Evolutionary conservation across 352 stramenopile species (phyloP).

Genomic region (Thraustotheca clavata): DNA sequence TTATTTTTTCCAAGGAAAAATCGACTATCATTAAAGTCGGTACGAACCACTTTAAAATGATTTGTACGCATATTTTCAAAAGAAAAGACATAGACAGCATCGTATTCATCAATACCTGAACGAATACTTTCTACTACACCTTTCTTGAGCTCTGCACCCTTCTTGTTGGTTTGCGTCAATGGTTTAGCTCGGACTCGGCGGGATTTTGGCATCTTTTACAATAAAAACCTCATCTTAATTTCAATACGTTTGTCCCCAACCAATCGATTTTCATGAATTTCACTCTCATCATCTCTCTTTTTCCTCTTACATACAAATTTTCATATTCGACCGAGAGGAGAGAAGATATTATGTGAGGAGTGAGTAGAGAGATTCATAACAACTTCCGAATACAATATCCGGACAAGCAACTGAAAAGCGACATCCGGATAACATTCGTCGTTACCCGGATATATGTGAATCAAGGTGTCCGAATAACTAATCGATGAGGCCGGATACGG

Average conservation of each 20-base stretch:
- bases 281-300: background rate
- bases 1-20: constrained; percentile 99
- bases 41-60: constrained; percentile 97
- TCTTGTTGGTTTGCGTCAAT: constrained; percentile 95
- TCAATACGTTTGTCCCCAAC: constrained; percentile 11
- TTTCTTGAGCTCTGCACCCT: constrained; percentile 94
- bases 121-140: constrained; percentile 91
- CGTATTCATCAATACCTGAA: constrained; percentile 89
- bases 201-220: constrained; percentile 81
- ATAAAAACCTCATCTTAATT: too few species aligned
- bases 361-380: too few species aligned
- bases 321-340: too few species aligned
- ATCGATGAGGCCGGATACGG: too few species aligned
- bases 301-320: background rate
- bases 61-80: constrained; percentile 99
- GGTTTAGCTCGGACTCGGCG: constrained; percentile 81
- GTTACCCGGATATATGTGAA: too few species aligned
- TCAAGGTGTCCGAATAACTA: too few species aligned
- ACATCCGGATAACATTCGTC: too few species aligned
- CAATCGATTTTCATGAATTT: constrained; percentile 3
- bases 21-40: constrained; percentile 92
- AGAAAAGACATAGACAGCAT: constrained; percentile 92
- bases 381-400: too few species aligned
- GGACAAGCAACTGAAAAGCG: too few species aligned
- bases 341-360: too few species aligned